Conservation (phyloP, 306 rosid species). For the Psophocarpus tetragonolobus region DNA sequence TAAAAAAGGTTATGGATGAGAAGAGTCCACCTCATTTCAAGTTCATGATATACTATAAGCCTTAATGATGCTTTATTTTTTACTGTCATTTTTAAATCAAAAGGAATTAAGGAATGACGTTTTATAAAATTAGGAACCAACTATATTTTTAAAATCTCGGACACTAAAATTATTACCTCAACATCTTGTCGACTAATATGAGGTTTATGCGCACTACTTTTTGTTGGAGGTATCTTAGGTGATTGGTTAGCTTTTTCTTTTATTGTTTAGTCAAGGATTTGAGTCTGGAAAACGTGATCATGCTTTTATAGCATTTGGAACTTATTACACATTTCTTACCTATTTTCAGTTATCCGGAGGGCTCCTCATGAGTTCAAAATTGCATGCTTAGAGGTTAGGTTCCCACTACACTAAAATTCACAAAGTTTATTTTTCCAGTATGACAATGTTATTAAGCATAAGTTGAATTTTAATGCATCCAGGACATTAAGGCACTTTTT, state of each 20-base stretch:
- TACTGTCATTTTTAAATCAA: neutral
- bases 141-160: neutral
- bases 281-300: neutral
- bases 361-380: constrained; percentile 99
- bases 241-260: neutral
- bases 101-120: too few relatives aligned
- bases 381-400: constrained; percentile 86
- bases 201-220: neutral
- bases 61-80: neutral
- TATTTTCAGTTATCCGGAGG: constrained; percentile 79
- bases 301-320: constrained; percentile 10
- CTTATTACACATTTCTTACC: constrained; percentile 28
- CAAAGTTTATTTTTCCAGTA: constrained; percentile 10
- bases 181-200: neutral
- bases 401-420: constrained; percentile 27
- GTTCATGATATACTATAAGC: neutral
- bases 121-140: neutral
- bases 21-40: neutral
- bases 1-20: neutral
- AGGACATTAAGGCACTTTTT: constrained; percentile 83
- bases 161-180: neutral
- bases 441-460: constrained; percentile 22
- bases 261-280: neutral
- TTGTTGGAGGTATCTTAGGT: neutral
- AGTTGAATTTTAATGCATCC: constrained; percentile 36